Evolutionary conservation across 2,329 filamentous ascomycete species (phyloP).

Genomic region (Botryotinia convoluta): DNA sequence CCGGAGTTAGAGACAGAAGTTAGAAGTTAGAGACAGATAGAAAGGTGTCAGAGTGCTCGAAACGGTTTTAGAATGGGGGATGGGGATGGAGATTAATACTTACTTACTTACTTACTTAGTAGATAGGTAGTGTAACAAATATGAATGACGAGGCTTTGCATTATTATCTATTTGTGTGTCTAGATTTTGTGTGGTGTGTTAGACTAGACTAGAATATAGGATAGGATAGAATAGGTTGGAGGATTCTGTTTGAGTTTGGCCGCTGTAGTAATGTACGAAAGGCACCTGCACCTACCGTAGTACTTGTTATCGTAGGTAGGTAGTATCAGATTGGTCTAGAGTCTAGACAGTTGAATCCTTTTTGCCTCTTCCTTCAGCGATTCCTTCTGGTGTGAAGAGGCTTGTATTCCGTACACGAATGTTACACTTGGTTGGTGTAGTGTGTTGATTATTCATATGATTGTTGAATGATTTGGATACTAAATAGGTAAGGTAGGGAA

Average conservation of each 20-base stretch:
- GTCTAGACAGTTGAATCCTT: not conserved
- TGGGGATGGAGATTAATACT: not conserved
- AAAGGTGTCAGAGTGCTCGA: not conserved
- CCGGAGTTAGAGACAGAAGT: not conserved
- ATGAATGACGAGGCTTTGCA: not conserved
- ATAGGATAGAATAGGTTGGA: not conserved
- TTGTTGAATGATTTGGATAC: not conserved
- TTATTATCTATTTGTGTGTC: not conserved
- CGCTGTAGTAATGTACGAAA: not conserved
- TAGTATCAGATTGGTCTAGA: not conserved
- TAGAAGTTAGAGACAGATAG: not conserved
- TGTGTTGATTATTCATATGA: not conserved
- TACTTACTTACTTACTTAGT: not conserved
- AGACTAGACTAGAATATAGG: not conserved
- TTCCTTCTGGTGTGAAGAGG: not conserved
- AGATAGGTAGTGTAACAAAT: not conserved
- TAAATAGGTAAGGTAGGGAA: not conserved
- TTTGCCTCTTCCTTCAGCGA: not conserved
- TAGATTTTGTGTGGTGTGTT: not conserved
- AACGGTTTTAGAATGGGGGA: not conserved
- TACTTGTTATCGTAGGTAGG: not conserved
- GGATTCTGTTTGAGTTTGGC: not conserved
- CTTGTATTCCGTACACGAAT: not conserved
- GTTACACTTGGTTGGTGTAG: not conserved
- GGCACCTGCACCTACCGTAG: too few species aligned